Conservation (phyloP, 768 basidiomycete genomes). For the Suillus variegatus region DNA sequence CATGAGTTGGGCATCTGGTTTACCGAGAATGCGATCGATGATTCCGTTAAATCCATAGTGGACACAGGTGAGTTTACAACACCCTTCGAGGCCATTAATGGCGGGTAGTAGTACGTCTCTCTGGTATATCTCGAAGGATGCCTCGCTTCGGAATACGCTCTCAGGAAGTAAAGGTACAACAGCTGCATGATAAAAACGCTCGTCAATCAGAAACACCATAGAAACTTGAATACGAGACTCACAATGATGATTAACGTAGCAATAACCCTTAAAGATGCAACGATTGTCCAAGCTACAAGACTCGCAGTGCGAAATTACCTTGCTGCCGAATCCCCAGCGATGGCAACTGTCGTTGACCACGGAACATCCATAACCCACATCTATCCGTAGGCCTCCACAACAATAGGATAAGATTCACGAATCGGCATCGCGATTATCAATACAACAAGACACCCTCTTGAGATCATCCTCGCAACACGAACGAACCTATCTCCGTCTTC, state of each 20-base stretch:
- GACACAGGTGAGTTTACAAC: conserved; percentile 21
- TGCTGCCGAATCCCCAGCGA: conserved; percentile 21
- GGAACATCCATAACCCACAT: conserved; percentile 64
- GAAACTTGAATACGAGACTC: conserved; percentile 28
- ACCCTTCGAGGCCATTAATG: conserved; percentile 23
- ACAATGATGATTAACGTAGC: conserved; percentile 57
- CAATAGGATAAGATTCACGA: conserved; percentile 54
- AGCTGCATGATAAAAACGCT: conserved; percentile 17
- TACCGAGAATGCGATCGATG: conserved; percentile 84
- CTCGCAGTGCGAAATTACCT: conserved; percentile 17
- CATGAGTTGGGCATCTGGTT: conserved; percentile 81
- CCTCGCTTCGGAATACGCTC: conserved; percentile 16
- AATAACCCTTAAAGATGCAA: conserved; percentile 52
- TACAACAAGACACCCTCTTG: conserved; percentile 47
- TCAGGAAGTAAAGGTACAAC: conserved; percentile 21
- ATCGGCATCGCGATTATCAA: conserved; percentile 53
- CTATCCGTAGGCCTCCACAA: conserved; percentile 51
- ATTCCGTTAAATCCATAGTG: conserved; percentile 41
- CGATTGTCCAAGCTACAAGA: conserved; percentile 57
- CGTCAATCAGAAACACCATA: not conserved
- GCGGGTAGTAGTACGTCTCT: conserved; percentile 12
- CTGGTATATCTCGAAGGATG: conserved; percentile 19
- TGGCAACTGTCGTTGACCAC: conserved; percentile 48
- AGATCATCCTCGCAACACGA: conserved; percentile 15
- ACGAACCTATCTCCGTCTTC: conserved; percentile 19